Conservation (phyloP, 1,284 basidiomycete species). For the Polyporus tsugae region DNA sequence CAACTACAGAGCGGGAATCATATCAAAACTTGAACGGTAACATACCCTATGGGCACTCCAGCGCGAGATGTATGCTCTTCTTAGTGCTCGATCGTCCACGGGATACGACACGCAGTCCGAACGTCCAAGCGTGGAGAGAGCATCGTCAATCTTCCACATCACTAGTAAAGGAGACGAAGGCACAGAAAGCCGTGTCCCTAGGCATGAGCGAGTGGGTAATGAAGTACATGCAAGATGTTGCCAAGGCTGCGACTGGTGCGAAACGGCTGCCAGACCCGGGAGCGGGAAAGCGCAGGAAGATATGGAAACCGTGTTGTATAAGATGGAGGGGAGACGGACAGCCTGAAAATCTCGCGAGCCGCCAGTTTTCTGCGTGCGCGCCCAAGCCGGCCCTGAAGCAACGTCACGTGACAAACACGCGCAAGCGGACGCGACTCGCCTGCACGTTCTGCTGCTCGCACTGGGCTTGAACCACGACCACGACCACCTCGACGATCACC, state of each 20-base stretch:
- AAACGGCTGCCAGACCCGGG: too few species aligned
- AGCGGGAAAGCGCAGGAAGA: not conserved
- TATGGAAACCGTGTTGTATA: not conserved
- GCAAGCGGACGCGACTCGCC: not conserved
- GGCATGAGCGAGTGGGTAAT: slow-evolving; percentile 42
- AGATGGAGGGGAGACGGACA: not conserved
- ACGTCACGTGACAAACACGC: slow-evolving; percentile 12
- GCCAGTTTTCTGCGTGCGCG: slow-evolving; percentile 11
- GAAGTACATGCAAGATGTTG: not conserved
- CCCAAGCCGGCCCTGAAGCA: slow-evolving; percentile 25
- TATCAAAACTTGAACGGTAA: not conserved
- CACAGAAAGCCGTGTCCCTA: slow-evolving; percentile 42
- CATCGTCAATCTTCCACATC: slow-evolving; percentile 41
- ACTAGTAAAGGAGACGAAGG: slow-evolving; percentile 46
- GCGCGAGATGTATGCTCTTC: slow-evolving; percentile 33
- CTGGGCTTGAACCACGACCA: not conserved
- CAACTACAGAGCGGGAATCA: not conserved
- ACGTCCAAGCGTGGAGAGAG: slow-evolving; percentile 45
- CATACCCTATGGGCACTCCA: not conserved
- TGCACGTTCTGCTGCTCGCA: not conserved
- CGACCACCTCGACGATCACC: not conserved
- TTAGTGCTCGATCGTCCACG: slow-evolving; percentile 43
- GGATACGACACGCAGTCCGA: slow-evolving; percentile 26
- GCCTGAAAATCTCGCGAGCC: not conserved
- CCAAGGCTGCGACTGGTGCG: too few species aligned